phyloP scores from a whole-genome alignment of 805 yeast species.

The Ogataea neopini region DNA sequence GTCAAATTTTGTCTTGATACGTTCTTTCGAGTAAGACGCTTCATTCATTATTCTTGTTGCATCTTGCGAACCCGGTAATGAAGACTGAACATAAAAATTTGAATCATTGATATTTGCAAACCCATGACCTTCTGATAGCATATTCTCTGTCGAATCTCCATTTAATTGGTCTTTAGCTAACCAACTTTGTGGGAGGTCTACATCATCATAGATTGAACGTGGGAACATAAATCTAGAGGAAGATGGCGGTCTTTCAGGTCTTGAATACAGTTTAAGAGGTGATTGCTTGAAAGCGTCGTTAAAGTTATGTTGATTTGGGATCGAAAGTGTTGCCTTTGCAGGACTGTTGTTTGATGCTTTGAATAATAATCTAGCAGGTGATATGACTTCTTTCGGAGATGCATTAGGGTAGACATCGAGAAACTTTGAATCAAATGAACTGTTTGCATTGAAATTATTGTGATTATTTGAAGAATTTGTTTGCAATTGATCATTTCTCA shows the following conservation, averaged over 20 bases:
- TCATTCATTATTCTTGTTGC: conserved; percentile 17
- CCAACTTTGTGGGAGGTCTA: conserved; percentile 17
- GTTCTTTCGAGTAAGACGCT: conserved; percentile 15
- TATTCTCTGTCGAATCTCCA: conserved; percentile 20
- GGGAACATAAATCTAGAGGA: conserved; percentile 17
- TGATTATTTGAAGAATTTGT: conserved; percentile 10
- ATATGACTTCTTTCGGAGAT: conserved; percentile 20
- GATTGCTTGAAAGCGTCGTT: conserved; percentile 18
- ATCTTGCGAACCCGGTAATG: conserved; percentile 23
- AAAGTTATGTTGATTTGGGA: conserved; percentile 11
- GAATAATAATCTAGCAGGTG: conserved; percentile 20
- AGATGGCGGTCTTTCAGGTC: conserved; percentile 13
- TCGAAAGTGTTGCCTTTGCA: conserved; percentile 10
- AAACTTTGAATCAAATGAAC: conserved; percentile 18
- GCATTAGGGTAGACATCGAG: conserved; percentile 16
- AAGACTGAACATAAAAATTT: conserved; percentile 19
- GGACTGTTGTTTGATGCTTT: conserved; percentile 15
- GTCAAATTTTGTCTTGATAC: conserved; percentile 11
- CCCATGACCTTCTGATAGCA: conserved; percentile 17
- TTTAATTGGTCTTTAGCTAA: conserved; percentile 13
- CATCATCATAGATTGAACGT: conserved; percentile 19
- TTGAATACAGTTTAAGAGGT: conserved; percentile 17
- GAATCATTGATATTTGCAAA: conserved; percentile 19
- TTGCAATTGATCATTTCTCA: conserved; percentile 15
- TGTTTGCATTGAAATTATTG: conserved; percentile 9